phyloP scores from a whole-genome alignment of 257 asterid genomes.

The Solanum virginianum region DNA sequence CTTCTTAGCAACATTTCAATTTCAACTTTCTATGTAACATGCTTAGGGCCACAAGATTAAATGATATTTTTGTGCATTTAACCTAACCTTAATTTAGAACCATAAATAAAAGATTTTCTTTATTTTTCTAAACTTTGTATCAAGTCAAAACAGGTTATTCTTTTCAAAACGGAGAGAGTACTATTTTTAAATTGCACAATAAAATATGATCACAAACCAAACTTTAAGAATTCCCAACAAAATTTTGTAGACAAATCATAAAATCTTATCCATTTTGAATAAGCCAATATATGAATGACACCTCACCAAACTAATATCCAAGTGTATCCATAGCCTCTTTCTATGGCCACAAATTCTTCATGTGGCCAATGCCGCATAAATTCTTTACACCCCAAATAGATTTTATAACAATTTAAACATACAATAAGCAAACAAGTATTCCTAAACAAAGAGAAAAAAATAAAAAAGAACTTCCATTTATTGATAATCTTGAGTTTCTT shows the following conservation, averaged over 20 bases:
- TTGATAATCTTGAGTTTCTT: not conserved
- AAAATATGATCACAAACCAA: not conserved
- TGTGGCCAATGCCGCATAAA: slow-evolving; percentile 18
- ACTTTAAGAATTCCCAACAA: not conserved
- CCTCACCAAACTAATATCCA: slow-evolving; percentile 38
- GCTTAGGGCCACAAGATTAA: too few species aligned
- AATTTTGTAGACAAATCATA: slow-evolving; percentile 1
- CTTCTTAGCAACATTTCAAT: too few species aligned
- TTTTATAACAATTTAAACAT: slow-evolving; percentile 11
- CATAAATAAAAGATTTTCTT: too few species aligned
- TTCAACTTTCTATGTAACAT: too few species aligned
- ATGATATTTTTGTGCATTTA: too few species aligned
- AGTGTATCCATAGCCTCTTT: slow-evolving; percentile 32
- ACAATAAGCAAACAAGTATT: not conserved
- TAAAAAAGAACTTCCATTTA: not conserved
- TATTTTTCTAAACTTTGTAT: too few species aligned
- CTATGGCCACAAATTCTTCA: slow-evolving; percentile 47
- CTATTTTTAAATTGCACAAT: not conserved
- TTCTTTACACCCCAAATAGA: not conserved
- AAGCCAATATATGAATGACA: slow-evolving; percentile 38
- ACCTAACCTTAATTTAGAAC: too few species aligned
- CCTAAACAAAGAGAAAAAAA: not conserved
- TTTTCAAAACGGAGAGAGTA: too few species aligned
- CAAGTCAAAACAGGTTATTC: too few species aligned
- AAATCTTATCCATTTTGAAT: slow-evolving; percentile 43